phyloP scores from a whole-genome alignment of 2,329 filamentous ascomycete genomes.

The Clarireedia monteithiana region DNA sequence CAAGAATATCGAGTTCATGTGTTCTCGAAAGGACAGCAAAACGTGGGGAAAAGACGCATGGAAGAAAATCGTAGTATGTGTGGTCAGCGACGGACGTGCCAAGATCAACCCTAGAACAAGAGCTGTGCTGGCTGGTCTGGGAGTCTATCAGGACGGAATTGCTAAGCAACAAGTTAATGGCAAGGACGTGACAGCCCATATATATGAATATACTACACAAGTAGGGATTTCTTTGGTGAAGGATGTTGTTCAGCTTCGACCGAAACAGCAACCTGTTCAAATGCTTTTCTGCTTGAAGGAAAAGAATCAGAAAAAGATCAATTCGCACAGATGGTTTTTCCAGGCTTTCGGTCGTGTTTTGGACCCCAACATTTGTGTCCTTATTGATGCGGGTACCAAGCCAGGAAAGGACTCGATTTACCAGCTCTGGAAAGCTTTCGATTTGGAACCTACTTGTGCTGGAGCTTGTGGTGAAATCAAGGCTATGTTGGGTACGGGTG shows the following conservation, averaged over 20 bases:
- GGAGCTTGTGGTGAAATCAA: conserved; percentile 97
- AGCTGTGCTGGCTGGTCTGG: conserved; percentile 91
- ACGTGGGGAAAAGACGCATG: conserved; percentile 97
- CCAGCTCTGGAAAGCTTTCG: conserved; percentile 97
- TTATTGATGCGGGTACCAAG: conserved; percentile 92
- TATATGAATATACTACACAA: conserved; percentile 98
- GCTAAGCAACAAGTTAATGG: conserved; percentile 98
- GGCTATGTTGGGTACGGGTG: conserved; percentile 84
- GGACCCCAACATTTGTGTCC: conserved; percentile 92
- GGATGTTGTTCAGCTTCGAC: conserved; percentile 92
- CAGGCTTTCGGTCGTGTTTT: conserved; percentile 91
- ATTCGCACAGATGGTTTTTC: conserved; percentile 99
- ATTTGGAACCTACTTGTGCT: conserved; percentile 93
- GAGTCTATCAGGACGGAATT: conserved; percentile 96
- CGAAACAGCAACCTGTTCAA: conserved; percentile 96
- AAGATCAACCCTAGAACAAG: conserved; percentile 90
- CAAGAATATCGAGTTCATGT: conserved; percentile 97
- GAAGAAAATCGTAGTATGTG: conserved; percentile 98
- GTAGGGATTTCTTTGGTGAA: conserved; percentile 78
- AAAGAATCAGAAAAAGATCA: conserved; percentile 94
- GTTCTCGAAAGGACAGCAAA: conserved; percentile 80
- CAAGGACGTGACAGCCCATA: conserved; percentile 88
- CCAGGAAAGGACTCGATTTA: conserved; percentile 88
- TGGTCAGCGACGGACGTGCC: conserved; percentile 89
- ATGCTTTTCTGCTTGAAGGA: conserved; percentile 99